These are phyloP conservation scores for Cladophialophora chaetospira DNA, from an alignment of 2,329 filamentous ascomycete species.

Conservation along the genomic window DNA sequence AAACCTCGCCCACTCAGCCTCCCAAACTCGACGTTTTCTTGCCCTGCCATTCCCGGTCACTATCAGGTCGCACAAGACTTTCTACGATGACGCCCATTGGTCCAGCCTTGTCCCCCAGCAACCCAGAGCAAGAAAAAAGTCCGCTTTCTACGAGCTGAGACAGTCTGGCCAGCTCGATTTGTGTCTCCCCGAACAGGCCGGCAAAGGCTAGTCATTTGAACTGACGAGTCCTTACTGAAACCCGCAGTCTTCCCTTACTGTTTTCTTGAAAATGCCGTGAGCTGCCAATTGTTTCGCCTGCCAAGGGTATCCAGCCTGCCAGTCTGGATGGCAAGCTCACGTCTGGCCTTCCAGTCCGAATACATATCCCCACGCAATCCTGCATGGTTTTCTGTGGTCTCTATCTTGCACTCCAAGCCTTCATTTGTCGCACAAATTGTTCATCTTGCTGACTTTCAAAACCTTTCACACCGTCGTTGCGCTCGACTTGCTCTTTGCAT, in stretches of 20 bases:
- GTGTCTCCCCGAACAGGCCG: too few relatives aligned
- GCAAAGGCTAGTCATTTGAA: not conserved
- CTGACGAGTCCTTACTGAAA: not conserved
- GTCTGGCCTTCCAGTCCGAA: slow-evolving; percentile 11
- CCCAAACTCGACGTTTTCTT: not conserved
- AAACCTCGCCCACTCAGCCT: not conserved
- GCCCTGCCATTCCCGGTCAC: not conserved
- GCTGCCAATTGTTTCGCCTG: not conserved
- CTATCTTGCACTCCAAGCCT: slow-evolving; percentile 5
- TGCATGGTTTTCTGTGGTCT: not conserved
- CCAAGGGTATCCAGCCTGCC: not conserved
- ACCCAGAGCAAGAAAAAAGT: not conserved
- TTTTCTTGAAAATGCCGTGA: too few relatives aligned
- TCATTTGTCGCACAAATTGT: slow-evolving; percentile 7
- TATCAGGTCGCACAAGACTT: not conserved
- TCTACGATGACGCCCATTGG: not conserved
- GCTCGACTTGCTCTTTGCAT: too few relatives aligned
- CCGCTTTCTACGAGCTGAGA: not conserved
- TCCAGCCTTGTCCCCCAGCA: slow-evolving; percentile 2
- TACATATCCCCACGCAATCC: slow-evolving; percentile 16
- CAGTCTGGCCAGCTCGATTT: not conserved
- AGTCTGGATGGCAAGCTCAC: slow-evolving; percentile 5
- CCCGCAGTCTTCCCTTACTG: not conserved
- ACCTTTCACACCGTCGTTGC: too few relatives aligned
- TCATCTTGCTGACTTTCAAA: too few relatives aligned